A percentile compares a stretch with the other conserved stretches of the same genome.
Conservation (phyloP, 148 eudicot genomes). For the Pharnaceum exiguum region DNA sequence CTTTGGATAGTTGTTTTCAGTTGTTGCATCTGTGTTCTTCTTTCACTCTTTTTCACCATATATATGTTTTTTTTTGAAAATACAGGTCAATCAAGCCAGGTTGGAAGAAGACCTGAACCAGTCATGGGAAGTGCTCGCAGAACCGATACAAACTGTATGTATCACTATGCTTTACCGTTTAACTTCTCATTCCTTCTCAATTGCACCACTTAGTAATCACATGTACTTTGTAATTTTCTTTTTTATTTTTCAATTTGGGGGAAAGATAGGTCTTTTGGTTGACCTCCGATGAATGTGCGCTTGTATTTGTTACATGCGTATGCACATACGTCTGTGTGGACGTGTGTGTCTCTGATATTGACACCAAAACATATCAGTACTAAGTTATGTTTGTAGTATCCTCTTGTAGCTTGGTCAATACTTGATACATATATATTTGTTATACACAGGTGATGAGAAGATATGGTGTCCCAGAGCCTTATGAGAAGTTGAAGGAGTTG, state of each 20-base stretch:
- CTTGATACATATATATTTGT: background rate
- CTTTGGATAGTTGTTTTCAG: background rate
- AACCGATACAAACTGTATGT: conserved; percentile 93
- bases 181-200: too few relatives aligned
- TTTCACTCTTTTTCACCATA: too few relatives aligned
- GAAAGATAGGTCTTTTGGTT: too few relatives aligned
- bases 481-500: conserved; percentile 85
- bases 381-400: background rate
- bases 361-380: background rate
- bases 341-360: too few relatives aligned
- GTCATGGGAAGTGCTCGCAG: conserved; percentile 98
- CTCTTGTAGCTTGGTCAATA: background rate
- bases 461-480: conserved; percentile 93
- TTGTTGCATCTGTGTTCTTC: background rate
- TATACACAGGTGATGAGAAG: conserved; percentile 81
- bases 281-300: too few relatives aligned
- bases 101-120: conserved; percentile 69
- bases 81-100: conserved; percentile 75
- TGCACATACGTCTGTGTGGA: too few relatives aligned
- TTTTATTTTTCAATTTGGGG: too few relatives aligned
- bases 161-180: background rate
- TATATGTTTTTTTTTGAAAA: background rate
- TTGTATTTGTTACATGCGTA: too few relatives aligned
- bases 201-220: too few relatives aligned
- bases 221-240: too few relatives aligned